Conservation (phyloP, 805 yeast species). For the Metschnikowia koreensis region DNA sequence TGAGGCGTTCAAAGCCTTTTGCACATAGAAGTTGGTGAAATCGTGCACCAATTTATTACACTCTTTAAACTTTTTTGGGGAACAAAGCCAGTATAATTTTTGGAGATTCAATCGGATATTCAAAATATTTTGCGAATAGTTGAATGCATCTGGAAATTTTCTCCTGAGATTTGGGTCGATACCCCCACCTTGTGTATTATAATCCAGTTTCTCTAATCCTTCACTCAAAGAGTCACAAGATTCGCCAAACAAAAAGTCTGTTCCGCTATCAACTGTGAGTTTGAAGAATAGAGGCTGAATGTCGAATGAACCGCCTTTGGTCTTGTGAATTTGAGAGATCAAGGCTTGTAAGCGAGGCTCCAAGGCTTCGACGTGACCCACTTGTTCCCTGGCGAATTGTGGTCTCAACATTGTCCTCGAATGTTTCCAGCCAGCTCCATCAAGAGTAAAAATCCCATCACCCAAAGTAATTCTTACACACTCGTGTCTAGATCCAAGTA, state of each 20-base stretch:
- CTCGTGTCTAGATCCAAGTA: constrained; percentile 24
- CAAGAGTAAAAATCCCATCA: constrained; percentile 29
- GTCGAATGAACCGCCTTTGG: constrained; percentile 11
- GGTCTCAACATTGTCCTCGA: constrained; percentile 29
- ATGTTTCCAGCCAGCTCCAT: constrained; percentile 30
- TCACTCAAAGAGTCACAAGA: constrained; percentile 17
- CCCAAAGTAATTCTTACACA: constrained; percentile 23
- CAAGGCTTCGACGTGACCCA: constrained; percentile 25
- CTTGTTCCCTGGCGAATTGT: constrained; percentile 28
- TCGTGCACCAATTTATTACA: constrained; percentile 15
- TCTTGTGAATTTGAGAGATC: constrained; percentile 15
- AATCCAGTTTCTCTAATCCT: constrained; percentile 4
- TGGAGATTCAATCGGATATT: constrained; percentile 14
- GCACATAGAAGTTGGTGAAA: constrained; percentile 34
- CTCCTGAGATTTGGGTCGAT: constrained; percentile 11
- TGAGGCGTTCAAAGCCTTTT: constrained; percentile 33
- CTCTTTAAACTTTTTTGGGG: constrained; percentile 11
- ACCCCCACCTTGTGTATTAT: background rate
- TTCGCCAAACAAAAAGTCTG: constrained; percentile 20
- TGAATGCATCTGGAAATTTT: constrained; percentile 17
- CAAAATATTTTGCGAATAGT: constrained; percentile 15
- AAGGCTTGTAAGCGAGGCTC: constrained; percentile 25
- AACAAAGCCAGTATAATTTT: constrained; percentile 14
- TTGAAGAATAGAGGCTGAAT: constrained; percentile 18
- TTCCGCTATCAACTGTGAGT: constrained; percentile 19